Evolutionary conservation across 129 eudicot species (phyloP), one percentile per base, ranked within the genome.

Genomic region (Chrysanthemum lavandulifolium): DNA sequence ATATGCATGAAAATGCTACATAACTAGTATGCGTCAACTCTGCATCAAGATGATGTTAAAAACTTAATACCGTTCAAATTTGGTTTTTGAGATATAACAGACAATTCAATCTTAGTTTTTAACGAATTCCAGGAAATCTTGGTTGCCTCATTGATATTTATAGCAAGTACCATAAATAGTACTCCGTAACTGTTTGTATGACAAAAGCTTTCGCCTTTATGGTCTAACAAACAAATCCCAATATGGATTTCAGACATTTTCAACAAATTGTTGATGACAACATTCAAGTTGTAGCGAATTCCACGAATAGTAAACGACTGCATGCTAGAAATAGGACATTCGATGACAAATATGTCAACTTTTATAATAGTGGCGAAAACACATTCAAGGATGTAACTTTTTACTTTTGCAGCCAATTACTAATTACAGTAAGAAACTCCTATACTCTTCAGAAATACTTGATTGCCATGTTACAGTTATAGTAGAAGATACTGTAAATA

Each of bases 261-360:
- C 69, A 61, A 61, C 67, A 72, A 72, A 59, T 19, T 45, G 25
- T 52, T n/a, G n/a, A 61, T 14, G 52, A 63, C 68, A 40, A 73
- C 13, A 52, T 73, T 73, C 15, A 27, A 73, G 2, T 49, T 48
- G 21, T 25, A 29, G 33, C 18, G n/a, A 73, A 27, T 73, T 25
- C 69, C 16, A 61, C 21, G 10, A 48, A 61, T 15, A 45, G 21
- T 58, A 57, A 27, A 61, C n/a, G 67, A 4, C 15, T 29, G 4
- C 21, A 29, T 62, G 7, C 11, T 62, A 62, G 2, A 62, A 12
- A 62, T n/a, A 12, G 31, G 67, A 62, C 10, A 25, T 31, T 62
- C n/a, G 11, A 29, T 36, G 48, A 25, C 14, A 61, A 27, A 23
- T 21, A 61, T 36, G 47, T 43, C 14, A 29, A 61, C 1, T 59